Evolutionary conservation across 345 rosid genomes (phyloP), one percentile per base, ranked within the genome.

Genomic region (Draba incana): DNA sequence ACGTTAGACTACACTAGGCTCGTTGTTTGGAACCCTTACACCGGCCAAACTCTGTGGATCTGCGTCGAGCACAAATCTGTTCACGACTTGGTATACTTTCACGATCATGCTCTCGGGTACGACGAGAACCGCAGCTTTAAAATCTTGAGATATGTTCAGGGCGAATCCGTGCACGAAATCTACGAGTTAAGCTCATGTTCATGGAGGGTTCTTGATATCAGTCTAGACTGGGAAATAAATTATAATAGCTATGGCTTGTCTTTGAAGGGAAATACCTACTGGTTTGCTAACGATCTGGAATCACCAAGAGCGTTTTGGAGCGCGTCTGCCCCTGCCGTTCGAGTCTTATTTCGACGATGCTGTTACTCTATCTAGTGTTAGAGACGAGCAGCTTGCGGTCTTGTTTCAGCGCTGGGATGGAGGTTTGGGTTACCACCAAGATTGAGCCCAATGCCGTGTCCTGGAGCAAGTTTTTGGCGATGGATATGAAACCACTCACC

Each of bases 1-100:
- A 52, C 60, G 1, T 4, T 11, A 27, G 30, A 41, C 42, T 28
- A 27, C 51, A 7, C 50, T 28, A 52, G 20, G 28, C 59, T 65
- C 12, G 69, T 64, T 5, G 25, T 64, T 24, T 64, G 68, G 68
- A 64, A 64, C n/a, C 68, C 68, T 5, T 64, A 13, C 24, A 1
- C 10, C 0, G 68, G 57, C 0, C 24, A 50, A 37, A 8, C 37
- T n/a, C 25, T 15, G 0, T 65, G 70, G 69, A 60, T 60, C 13
- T 60, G 5, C 52, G 50, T 52, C 10, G 38, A 50, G 3, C 46
- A 37, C 6, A 49, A 12, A 3, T 3, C 12, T 13, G 15, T 8
- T 48, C 2, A n/a, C 0, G 20, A 59, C 7, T 24, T 27, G 4
- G 10, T 2, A 25, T 0, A 0, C 4, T 11, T 28, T 27, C 41